Evolutionary conservation across 345 rosid species (phyloP), one percentile per base, ranked within the genome.

Genomic region (Brassica rapa): DNA sequence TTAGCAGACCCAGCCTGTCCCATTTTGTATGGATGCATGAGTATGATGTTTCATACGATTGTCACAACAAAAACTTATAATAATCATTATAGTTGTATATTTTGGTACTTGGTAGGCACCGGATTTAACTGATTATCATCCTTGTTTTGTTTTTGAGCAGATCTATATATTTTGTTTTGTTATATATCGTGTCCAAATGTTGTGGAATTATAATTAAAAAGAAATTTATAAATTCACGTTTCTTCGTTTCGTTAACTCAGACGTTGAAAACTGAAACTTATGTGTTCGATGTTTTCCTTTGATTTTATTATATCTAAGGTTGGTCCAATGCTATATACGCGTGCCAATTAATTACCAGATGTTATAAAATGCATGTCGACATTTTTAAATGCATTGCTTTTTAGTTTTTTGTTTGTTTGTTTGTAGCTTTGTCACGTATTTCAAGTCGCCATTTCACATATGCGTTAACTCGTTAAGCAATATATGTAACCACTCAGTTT

Each of bases 21-120:
- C 30, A 5, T 68, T 74, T 79, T 73, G 73, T 73, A 60, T 73
- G 70, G 56, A 68, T 37, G 70, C 14, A 79, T 79, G 82, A 79
- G 49, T 62, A 6, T 35, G 82, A 79, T 73, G 78, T 79, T 62
- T 79, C 78, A 51, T 53, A 51, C 70, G 7, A 25, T 39, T 15
- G 64, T 68, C 55, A 73, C 60, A 73, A 79, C 49, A 41, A 16
- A 35, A 29, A 39, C 11, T 30, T 57, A 29, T 10, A 8, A 76
- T 61, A 32, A 61, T 27, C 73, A 68, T 43, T 27, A 61, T 61
- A 59, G 15, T 59, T 67, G 19, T 61, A 79, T 51, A 41, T 59
- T 68, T 78, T 78, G 77, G 73, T 76, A 76, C 53, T 70, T 77
- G 75, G 77, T 78, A 57, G 81, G 81, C 77, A 78, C 77, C 72